Percentiles rank a stretch among this genome's conserved stretches.
These are phyloP conservation scores for Trichoderma orchidacearum DNA, from an alignment of 495 filamentous ascomycete genomes.

Conservation along the genomic window DNA sequence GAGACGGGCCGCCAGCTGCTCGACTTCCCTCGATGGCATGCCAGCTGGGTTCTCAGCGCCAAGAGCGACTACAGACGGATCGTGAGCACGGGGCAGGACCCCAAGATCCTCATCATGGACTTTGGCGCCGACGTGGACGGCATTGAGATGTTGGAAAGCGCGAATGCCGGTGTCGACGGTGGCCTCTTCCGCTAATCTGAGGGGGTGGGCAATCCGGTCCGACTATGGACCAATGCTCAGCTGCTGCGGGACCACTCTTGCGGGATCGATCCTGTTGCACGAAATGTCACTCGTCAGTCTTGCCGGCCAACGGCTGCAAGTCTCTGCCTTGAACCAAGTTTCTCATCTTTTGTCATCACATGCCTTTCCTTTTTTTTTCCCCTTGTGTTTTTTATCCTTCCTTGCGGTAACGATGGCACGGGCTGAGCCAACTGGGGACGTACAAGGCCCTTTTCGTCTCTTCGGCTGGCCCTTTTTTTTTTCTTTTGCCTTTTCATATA, in stretches of 20 bases:
- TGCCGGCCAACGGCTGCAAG: neutral
- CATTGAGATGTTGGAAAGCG: constrained; percentile 39
- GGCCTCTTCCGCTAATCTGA: neutral
- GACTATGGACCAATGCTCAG: neutral
- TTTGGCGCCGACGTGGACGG: constrained; percentile 47
- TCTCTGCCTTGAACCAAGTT: neutral
- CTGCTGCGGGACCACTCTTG: neutral
- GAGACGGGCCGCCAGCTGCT: constrained; percentile 10
- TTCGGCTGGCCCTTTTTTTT: neutral
- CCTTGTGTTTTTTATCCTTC: neutral
- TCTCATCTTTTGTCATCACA: neutral
- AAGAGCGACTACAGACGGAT: constrained; percentile 91
- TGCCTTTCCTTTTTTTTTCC: neutral
- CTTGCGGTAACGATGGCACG: neutral
- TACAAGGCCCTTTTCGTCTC: neutral
- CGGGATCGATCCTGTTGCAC: too few relatives aligned
- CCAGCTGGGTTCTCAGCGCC: constrained; percentile 89
- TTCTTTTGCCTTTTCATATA: neutral
- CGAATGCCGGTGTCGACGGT: neutral
- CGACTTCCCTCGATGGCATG: constrained; percentile 71
- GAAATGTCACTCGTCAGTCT: neutral
- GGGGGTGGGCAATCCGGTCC: neutral
- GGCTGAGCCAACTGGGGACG: neutral
- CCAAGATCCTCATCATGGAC: constrained; percentile 83
- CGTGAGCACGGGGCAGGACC: constrained; percentile 85